Evolutionary conservation across 306 rosid genomes (phyloP).

Genomic region (Cucurbita moschata): DNA sequence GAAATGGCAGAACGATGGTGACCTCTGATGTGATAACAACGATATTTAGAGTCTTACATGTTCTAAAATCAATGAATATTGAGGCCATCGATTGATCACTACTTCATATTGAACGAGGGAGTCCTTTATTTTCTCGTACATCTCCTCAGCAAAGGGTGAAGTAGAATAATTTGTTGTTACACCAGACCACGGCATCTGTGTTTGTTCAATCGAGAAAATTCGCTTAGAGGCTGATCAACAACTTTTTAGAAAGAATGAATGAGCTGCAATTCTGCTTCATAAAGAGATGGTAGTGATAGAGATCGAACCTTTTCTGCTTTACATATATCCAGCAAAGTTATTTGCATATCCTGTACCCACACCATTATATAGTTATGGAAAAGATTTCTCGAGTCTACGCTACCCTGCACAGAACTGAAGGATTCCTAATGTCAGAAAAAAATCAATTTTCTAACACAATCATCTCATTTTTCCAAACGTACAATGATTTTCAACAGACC

Average conservation of each 20-base stretch:
- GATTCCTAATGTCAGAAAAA: constrained; percentile 17
- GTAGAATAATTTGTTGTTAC: constrained; percentile 76
- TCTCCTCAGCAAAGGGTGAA: constrained; percentile 84
- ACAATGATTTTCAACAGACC: constrained; percentile 29
- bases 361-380: constrained; percentile 80
- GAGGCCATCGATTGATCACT: constrained; percentile 93
- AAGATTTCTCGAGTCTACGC: constrained; percentile 64
- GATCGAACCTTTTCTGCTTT: constrained; percentile 77
- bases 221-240: neutral
- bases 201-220: constrained; percentile 6
- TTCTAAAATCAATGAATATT: constrained; percentile 76
- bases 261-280: neutral
- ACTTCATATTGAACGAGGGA: constrained; percentile 61
- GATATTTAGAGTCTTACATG: constrained; percentile 35
- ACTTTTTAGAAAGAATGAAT: neutral
- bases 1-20: neutral
- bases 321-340: constrained; percentile 63
- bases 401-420: constrained; percentile 63
- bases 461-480: neutral
- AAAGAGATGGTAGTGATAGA: neutral
- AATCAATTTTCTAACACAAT: neutral
- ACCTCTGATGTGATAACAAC: neutral
- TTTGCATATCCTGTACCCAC: constrained; percentile 96
- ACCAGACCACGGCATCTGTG: constrained; percentile 96
- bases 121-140: constrained; percentile 80